phyloP scores from a whole-genome alignment of 352 stramenopile species.

The Peronosclerospora sorghi region DNA sequence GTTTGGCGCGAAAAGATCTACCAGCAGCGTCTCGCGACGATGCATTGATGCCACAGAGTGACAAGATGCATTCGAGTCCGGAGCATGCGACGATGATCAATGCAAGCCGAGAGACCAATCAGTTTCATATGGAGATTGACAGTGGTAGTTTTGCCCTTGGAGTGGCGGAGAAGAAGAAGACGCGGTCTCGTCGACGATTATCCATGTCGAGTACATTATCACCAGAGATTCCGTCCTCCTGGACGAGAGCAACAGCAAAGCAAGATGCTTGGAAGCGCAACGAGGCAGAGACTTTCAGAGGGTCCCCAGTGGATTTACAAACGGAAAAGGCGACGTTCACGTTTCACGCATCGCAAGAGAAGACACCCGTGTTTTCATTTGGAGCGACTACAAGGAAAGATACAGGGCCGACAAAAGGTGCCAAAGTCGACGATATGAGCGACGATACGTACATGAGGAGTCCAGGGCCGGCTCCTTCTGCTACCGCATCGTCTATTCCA shows the following conservation, averaged over 20 bases:
- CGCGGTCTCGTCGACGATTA: neutral
- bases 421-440: neutral
- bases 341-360: slow-evolving; percentile 2
- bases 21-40: slow-evolving; percentile 11
- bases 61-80: neutral
- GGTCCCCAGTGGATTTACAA: too few species aligned
- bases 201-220: neutral
- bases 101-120: too few species aligned
- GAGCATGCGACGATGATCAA: neutral
- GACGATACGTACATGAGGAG: slow-evolving; percentile 13
- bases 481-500: neutral
- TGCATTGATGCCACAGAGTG: slow-evolving; percentile 15
- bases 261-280: too few species aligned
- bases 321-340: neutral
- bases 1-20: slow-evolving; percentile 19
- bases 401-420: neutral
- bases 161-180: slow-evolving; percentile 6
- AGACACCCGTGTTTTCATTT: slow-evolving; percentile 18
- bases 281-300: too few species aligned
- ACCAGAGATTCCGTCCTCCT: too few species aligned
- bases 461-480: slow-evolving; percentile 3
- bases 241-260: neutral
- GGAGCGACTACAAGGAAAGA: neutral
- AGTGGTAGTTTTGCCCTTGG: slow-evolving; percentile 4
- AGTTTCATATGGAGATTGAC: too few species aligned